Conservation (phyloP, 176 grass and related monocot genomes). For the Poa pratensis region DNA sequence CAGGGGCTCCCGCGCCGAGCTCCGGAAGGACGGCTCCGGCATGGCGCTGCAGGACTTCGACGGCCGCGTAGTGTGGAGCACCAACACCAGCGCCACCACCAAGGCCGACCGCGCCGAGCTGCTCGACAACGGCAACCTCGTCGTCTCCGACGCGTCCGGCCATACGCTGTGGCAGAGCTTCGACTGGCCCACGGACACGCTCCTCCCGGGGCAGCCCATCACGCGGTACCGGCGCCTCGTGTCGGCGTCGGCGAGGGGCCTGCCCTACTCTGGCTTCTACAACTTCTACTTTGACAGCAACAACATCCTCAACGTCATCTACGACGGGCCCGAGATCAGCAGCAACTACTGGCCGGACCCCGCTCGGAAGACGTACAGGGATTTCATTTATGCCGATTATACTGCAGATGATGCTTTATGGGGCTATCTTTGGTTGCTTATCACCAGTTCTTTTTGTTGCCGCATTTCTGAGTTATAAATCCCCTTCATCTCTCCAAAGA, state of each 20-base stretch:
- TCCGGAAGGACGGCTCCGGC: slow-evolving; percentile 27
- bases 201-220: slow-evolving; percentile 59
- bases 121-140: slow-evolving; percentile 67
- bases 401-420: too few relatives aligned
- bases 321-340: slow-evolving; percentile 62
- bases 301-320: slow-evolving; percentile 71
- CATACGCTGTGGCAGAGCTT: slow-evolving; percentile 71
- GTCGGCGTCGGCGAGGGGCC: slow-evolving; percentile 47
- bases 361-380: too few relatives aligned
- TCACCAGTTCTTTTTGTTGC: too few relatives aligned
- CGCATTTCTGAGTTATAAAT: too few relatives aligned
- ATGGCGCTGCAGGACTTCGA: slow-evolving; percentile 55
- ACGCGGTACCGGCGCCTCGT: slow-evolving; percentile 61
- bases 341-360: slow-evolving; percentile 80
- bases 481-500: too few relatives aligned
- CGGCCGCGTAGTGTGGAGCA: slow-evolving; percentile 57
- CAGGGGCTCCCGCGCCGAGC: slow-evolving; percentile 43
- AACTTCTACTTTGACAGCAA: slow-evolving; percentile 68
- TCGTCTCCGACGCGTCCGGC: slow-evolving; percentile 38
- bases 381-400: too few relatives aligned
- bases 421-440: too few relatives aligned
- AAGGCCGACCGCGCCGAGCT: slow-evolving; percentile 39
- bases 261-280: slow-evolving; percentile 57
- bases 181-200: slow-evolving; percentile 73
- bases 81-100: slow-evolving; percentile 45